phyloP scores from a whole-genome alignment of 371 early-diverging fungal species.

The Thermomucor indicae-seudaticae region DNA sequence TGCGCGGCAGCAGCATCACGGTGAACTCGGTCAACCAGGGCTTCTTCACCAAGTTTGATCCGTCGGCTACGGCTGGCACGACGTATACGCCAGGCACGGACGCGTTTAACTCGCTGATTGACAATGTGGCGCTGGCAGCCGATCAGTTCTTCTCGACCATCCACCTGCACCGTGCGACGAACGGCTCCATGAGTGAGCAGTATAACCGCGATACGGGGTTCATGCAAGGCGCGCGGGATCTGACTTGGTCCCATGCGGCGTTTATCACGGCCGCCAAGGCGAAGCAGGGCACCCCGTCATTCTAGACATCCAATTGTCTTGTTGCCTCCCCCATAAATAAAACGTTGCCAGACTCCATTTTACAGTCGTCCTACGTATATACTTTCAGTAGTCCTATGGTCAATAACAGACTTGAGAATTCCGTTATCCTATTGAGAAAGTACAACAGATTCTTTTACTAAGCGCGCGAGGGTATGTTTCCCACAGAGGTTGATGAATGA shows the following conservation, averaged over 20 bases:
- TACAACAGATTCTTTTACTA: too few relatives aligned
- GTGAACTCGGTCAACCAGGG: conserved; percentile 36
- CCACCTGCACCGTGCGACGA: conserved; percentile 36
- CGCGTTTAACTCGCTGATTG: conserved; percentile 17
- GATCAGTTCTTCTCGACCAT: conserved; percentile 57
- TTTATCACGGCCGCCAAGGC: conserved; percentile 43
- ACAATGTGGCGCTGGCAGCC: conserved; percentile 31
- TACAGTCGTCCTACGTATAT: too few relatives aligned
- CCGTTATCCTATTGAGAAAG: too few relatives aligned
- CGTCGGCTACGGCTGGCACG: conserved; percentile 18
- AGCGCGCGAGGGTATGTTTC: too few relatives aligned
- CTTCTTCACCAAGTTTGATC: conserved; percentile 29
- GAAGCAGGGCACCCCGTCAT: conserved; percentile 1
- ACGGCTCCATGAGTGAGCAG: conserved; percentile 64
- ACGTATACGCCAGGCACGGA: conserved; percentile 16
- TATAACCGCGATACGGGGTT: conserved; percentile 51
- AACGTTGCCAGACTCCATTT: too few relatives aligned
- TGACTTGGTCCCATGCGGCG: conserved; percentile 78
- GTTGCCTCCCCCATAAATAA: neutral
- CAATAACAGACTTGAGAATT: too few relatives aligned
- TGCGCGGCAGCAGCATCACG: conserved; percentile 18
- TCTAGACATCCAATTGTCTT: neutral
- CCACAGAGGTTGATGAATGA: too few relatives aligned
- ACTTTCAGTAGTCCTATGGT: too few relatives aligned
- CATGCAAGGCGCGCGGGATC: conserved; percentile 57